phyloP scores from a whole-genome alignment of 257 asterid species.

The Ocimum tenuiflorum region DNA sequence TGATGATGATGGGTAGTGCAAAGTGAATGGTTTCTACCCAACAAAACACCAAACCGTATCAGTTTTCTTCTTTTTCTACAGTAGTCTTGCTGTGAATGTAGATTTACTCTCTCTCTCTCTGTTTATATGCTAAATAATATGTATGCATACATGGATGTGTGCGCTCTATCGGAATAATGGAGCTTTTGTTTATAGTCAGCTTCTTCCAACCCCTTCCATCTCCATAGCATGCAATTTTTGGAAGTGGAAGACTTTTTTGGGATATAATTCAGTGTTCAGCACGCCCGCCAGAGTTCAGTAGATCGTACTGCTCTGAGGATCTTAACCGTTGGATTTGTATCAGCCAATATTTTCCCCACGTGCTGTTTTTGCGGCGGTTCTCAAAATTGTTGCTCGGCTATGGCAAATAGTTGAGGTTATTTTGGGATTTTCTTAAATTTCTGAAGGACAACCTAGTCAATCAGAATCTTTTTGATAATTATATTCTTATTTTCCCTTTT shows the following conservation, averaged over 20 bases:
- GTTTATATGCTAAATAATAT: background rate
- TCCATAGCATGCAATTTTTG: constrained; percentile 39
- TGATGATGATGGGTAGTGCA: constrained; percentile 53
- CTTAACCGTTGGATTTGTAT: constrained; percentile 15
- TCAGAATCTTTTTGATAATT: constrained; percentile 34
- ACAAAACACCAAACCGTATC: constrained; percentile 47
- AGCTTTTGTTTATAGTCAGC: constrained; percentile 27
- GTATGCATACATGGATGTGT: constrained; percentile 14
- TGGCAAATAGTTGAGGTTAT: constrained; percentile 9
- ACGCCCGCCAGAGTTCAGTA: constrained; percentile 21
- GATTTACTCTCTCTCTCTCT: constrained; percentile 31
- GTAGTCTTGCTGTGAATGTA: constrained; percentile 25
- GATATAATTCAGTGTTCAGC: constrained; percentile 12
- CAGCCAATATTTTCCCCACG: constrained; percentile 15
- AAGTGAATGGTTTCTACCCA: constrained; percentile 46
- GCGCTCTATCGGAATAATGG: constrained; percentile 19
- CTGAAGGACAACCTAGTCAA: background rate
- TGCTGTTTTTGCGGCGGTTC: background rate
- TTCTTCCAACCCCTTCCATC: constrained; percentile 20
- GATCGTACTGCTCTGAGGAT: constrained; percentile 5
- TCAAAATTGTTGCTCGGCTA: background rate
- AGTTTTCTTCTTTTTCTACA: background rate
- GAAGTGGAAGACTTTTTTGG: constrained; percentile 33
- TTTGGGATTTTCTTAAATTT: constrained; percentile 9
- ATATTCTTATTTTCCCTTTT: constrained; percentile 23